phyloP scores from a whole-genome alignment of 495 filamentous ascomycete species.

The Hypoxylon lenormandii region DNA sequence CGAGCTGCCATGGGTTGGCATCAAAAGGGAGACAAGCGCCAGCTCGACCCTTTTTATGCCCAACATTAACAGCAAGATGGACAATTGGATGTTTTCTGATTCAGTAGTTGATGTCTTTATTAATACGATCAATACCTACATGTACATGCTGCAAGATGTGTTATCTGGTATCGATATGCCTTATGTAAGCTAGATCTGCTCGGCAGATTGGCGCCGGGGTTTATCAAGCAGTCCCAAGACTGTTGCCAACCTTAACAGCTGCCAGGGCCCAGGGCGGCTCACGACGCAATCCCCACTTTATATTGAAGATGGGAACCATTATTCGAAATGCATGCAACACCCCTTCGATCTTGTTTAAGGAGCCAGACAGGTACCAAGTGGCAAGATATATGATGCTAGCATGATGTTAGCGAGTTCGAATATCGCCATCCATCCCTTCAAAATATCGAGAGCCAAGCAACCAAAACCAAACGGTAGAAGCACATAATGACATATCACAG shows the following conservation, averaged over 20 bases:
- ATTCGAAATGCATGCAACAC: slow-evolving; percentile 33
- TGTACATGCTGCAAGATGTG: no score
- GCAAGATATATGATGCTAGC: slow-evolving; percentile 4
- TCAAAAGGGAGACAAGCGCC: slow-evolving; percentile 37
- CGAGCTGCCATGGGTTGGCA: slow-evolving; percentile 25
- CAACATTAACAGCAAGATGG: not conserved
- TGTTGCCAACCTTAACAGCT: not conserved
- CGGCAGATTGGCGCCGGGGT: slow-evolving; percentile 35
- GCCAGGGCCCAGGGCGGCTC: no score
- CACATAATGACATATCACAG: not conserved
- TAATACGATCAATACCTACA: no score
- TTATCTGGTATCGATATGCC: not conserved
- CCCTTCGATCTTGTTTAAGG: slow-evolving; percentile 12
- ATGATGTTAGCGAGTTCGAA: slow-evolving; percentile 10
- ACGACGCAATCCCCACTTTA: not conserved
- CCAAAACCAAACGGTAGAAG: not conserved
- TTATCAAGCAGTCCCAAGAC: not conserved
- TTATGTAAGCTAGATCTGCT: slow-evolving; percentile 13
- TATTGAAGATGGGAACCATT: slow-evolving; percentile 4
- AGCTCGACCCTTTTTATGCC: slow-evolving; percentile 22
- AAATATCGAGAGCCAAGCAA: slow-evolving; percentile 2
- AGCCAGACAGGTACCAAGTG: not conserved
- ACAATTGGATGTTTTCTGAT: no score
- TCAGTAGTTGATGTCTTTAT: no score
- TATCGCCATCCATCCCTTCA: not conserved